Conservation (phyloP, 352 stramenopile genomes). For the Saprolegnia parasitica region DNA sequence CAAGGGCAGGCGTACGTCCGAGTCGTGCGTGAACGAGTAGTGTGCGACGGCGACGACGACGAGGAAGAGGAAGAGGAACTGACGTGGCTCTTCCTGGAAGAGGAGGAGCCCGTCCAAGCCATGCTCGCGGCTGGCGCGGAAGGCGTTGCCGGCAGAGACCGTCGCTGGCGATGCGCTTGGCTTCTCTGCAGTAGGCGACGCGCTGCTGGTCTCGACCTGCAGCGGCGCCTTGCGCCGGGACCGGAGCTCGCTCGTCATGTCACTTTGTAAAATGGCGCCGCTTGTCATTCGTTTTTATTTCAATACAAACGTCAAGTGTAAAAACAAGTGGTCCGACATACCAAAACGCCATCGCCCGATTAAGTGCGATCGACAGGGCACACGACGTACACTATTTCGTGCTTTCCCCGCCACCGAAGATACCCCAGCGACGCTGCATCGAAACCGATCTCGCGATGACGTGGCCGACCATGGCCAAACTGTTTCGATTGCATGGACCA, state of each 20-base stretch:
- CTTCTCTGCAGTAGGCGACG: neutral
- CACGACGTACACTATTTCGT: no score
- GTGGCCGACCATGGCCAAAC: no score
- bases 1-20: slow-evolving; percentile 34
- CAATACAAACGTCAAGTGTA: no score
- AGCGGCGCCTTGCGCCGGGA: slow-evolving; percentile 19
- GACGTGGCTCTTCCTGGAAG: slow-evolving; percentile 73
- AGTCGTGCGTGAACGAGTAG: slow-evolving; percentile 81
- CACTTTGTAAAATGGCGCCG: neutral
- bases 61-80: slow-evolving; percentile 61
- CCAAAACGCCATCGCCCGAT: neutral
- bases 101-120: slow-evolving; percentile 62
- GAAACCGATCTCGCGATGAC: no score
- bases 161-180: slow-evolving; percentile 8
- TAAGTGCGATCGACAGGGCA: neutral
- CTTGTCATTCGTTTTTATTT: no score
- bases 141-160: slow-evolving; percentile 39
- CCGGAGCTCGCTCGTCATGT: slow-evolving; percentile 12
- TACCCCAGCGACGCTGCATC: no score
- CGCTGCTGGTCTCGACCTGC: slow-evolving; percentile 6
- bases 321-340: neutral
- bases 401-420: no score
- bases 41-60: slow-evolving; percentile 62
- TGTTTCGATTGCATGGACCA: no score
- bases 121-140: slow-evolving; percentile 51